Evolutionary conservation across 257 asterid species (phyloP).

Genomic region (Capsicum baccatum): DNA sequence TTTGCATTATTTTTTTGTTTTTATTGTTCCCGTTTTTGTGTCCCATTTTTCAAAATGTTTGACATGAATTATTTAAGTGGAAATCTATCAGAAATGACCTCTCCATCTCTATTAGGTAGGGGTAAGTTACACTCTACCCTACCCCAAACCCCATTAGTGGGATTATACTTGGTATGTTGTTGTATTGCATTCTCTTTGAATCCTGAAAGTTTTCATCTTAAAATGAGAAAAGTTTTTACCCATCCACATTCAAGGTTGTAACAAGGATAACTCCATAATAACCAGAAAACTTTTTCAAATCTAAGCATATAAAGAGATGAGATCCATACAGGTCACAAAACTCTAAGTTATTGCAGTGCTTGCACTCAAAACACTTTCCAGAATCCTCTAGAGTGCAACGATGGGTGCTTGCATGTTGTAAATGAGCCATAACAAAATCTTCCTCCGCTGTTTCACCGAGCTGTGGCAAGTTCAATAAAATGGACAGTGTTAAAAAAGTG

Average conservation of each 20-base stretch:
- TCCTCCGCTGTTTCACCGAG: slow-evolving; percentile 97
- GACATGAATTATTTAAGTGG: too few species aligned
- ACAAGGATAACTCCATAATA: neutral
- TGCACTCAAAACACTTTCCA: slow-evolving; percentile 88
- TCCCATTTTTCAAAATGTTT: too few species aligned
- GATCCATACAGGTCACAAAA: slow-evolving; percentile 74
- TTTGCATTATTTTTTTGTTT: too few species aligned
- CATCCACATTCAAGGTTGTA: neutral
- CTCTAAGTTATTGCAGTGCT: slow-evolving; percentile 78
- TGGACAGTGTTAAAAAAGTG: neutral
- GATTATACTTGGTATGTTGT: too few species aligned
- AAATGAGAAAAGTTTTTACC: neutral
- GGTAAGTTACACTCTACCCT: too few species aligned
- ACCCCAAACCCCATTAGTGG: too few species aligned
- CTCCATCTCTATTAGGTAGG: too few species aligned
- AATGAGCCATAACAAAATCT: slow-evolving; percentile 97
- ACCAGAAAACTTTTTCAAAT: slow-evolving; percentile 4
- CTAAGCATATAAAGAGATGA: slow-evolving; percentile 24
- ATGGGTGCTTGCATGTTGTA: slow-evolving; percentile 83
- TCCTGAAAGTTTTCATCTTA: neutral
- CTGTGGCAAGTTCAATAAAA: slow-evolving; percentile 37
- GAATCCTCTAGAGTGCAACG: slow-evolving; percentile 85
- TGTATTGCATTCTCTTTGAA: neutral
- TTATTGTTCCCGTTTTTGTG: too few species aligned
- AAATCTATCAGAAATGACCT: too few species aligned